Conservation (phyloP, 2,329 filamentous ascomycete species). For the Alternaria gaisen region DNA sequence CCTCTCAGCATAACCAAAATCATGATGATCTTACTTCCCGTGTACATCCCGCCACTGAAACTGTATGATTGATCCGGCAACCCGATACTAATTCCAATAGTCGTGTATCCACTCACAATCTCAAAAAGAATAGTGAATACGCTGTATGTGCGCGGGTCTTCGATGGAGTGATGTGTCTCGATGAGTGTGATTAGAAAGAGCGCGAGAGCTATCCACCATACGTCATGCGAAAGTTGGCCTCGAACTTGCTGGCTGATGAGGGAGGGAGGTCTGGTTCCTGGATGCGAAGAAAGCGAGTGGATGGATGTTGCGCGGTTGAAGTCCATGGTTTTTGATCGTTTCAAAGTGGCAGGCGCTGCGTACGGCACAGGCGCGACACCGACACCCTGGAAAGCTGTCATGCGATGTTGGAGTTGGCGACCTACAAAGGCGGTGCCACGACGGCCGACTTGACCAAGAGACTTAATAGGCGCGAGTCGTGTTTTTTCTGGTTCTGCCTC, state of each 20-base stretch:
- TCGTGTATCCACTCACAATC: slow-evolving; percentile 34
- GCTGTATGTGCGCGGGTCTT: slow-evolving; percentile 30
- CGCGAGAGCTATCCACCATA: slow-evolving; percentile 35
- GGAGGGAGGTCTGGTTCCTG: slow-evolving; percentile 24
- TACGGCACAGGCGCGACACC: slow-evolving; percentile 25
- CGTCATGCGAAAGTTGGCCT: slow-evolving; percentile 34
- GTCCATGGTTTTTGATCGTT: slow-evolving; percentile 26
- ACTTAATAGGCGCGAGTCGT: slow-evolving; percentile 13
- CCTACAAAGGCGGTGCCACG: slow-evolving; percentile 33
- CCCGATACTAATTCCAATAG: slow-evolving; percentile 32
- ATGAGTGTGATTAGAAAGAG: slow-evolving; percentile 36
- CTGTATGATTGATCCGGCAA: slow-evolving; percentile 32
- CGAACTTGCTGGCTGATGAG: slow-evolving; percentile 34
- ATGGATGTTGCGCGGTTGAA: slow-evolving; percentile 29
- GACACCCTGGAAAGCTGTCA: slow-evolving; percentile 34
- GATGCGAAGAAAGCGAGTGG: slow-evolving; percentile 27
- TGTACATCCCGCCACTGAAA: slow-evolving; percentile 34
- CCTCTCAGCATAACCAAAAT: slow-evolving; percentile 30
- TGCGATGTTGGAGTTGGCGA: slow-evolving; percentile 30
- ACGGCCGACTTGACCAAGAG: slow-evolving; percentile 18
- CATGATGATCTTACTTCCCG: slow-evolving; percentile 33
- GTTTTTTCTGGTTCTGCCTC: slow-evolving; percentile 15
- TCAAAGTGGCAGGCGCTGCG: slow-evolving; percentile 13
- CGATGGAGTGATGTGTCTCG: slow-evolving; percentile 33
- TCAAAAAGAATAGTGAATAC: slow-evolving; percentile 34